phyloP scores from a whole-genome alignment of 2,329 filamentous ascomycete species.

The Alternaria sp. region DNA sequence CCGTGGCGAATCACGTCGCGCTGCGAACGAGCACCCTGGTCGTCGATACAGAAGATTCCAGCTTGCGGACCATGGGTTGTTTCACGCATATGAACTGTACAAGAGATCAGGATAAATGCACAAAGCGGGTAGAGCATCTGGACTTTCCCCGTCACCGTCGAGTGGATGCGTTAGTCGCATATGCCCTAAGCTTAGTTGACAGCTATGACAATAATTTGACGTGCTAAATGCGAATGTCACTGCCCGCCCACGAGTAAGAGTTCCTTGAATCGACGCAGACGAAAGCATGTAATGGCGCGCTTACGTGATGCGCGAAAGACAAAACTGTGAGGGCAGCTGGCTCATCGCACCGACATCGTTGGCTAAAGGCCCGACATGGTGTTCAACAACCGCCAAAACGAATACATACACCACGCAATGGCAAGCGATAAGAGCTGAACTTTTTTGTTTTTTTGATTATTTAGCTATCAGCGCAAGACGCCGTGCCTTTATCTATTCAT shows the following conservation, averaged over 20 bases:
- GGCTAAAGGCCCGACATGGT: not conserved
- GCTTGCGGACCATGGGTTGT: not conserved
- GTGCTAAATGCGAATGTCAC: not conserved
- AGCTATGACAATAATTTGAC: conserved; percentile 3
- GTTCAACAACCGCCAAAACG: not conserved
- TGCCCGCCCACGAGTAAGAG: not conserved
- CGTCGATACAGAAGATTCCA: not conserved
- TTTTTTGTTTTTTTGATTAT: not conserved
- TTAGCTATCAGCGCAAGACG: not conserved
- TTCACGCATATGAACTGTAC: not conserved
- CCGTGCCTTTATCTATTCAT: not conserved
- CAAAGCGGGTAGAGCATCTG: not conserved
- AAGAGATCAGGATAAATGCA: not conserved
- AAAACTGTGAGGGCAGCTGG: not conserved
- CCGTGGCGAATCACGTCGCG: conserved; percentile 3
- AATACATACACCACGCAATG: not conserved
- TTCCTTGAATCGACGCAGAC: not conserved
- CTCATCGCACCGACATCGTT: not conserved
- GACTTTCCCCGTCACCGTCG: not conserved
- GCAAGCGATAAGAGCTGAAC: not conserved
- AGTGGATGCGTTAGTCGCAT: conserved; percentile 3
- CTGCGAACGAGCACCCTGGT: not conserved
- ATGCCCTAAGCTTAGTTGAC: not conserved
- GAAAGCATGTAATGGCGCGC: not conserved
- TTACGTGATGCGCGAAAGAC: not conserved